Base-by-base conservation (phyloP, 169 alveolate genomes). In the Plasmodium blacklocki region DNA sequence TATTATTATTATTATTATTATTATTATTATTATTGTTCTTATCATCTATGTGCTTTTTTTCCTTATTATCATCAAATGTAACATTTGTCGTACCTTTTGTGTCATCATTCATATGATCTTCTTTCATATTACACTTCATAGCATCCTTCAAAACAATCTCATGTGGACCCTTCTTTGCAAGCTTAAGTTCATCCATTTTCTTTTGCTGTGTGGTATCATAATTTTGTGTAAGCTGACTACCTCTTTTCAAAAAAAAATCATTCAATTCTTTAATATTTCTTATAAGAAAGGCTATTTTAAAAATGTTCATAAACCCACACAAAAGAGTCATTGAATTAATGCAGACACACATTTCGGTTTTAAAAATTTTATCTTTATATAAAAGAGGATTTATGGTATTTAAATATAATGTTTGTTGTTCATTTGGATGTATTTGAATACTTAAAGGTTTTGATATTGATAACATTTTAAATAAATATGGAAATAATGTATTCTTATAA, bases 401-500 rank as follows among this genome's bases (percentile, higher is more conserved):
- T 26, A 78, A 15, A 12, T 78, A 78, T 23, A 78, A 70, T 1
- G 89, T 64, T 26, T 78, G 91, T 6, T 62, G 88, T 23, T 70
- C 88, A 74, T 94, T 94, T 3, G 96, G 96, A 83, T 94, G 96
- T 12, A 94, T 71, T 73, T 94, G 96, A 32, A 94, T 67, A 52
- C 95, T 92, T 43, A 94, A 89, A 1, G 96, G 96, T 85, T 90
- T 92, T 9, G 88, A 88, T 14, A 94, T 92, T 8, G 96, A 85
- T n/a, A 94, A 86, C 29, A 94, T 89, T 72, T 94, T 94, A 49
- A 94, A 60, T 62, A 94, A 62, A 52, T 92, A 78, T 1, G 89
- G 89, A 32, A 78, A 78, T 18, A 78, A 47, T 12, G 56, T 52
- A n/a, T 50, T 15, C 6, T 29, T 78, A 43, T 74, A 67, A 12